Evolutionary conservation across 139 green algal species (phyloP).

Genomic region (Eudorina sp.): DNA sequence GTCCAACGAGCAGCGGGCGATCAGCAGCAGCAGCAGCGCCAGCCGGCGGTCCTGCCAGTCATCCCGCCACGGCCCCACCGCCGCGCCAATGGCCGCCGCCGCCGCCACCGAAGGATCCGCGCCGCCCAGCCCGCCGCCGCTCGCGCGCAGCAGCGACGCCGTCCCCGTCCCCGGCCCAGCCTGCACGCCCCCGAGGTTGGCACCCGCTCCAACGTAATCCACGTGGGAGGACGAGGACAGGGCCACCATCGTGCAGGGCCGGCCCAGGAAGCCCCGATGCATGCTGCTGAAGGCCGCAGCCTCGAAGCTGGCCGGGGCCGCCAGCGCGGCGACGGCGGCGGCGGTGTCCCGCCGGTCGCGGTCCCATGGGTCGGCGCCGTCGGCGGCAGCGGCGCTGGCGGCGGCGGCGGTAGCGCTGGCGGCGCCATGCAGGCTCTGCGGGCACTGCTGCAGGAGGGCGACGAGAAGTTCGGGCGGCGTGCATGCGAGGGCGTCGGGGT

Average conservation of each 20-base stretch:
- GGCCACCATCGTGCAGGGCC: conserved; percentile 5
- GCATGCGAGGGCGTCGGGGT: conserved; percentile 19
- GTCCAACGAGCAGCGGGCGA: conserved; percentile 62
- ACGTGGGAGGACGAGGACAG: no score
- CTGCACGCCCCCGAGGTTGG: no score
- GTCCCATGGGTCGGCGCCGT: not conserved
- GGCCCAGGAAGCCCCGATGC: conserved; percentile 30
- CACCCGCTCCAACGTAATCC: no score
- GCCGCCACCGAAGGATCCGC: not conserved
- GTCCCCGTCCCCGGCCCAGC: not conserved
- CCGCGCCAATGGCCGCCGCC: not conserved
- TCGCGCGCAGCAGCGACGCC: not conserved
- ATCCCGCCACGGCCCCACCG: conserved; percentile 40
- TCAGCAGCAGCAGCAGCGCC: conserved; percentile 64
- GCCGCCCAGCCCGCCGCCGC: not conserved
- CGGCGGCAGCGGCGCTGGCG: not conserved
- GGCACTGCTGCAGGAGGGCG: conserved; percentile 38
- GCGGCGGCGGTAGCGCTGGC: not conserved
- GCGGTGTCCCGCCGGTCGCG: not conserved
- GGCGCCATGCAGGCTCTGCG: not conserved
- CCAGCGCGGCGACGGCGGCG: not conserved
- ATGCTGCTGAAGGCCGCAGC: conserved; percentile 21
- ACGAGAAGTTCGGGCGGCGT: conserved; percentile 58
- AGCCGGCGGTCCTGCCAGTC: conserved; percentile 54
- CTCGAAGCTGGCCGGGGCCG: no score